These are phyloP conservation scores for Erysiphe pisi DNA, from an alignment of 2,329 filamentous ascomycete genomes.

Conservation along the genomic window DNA sequence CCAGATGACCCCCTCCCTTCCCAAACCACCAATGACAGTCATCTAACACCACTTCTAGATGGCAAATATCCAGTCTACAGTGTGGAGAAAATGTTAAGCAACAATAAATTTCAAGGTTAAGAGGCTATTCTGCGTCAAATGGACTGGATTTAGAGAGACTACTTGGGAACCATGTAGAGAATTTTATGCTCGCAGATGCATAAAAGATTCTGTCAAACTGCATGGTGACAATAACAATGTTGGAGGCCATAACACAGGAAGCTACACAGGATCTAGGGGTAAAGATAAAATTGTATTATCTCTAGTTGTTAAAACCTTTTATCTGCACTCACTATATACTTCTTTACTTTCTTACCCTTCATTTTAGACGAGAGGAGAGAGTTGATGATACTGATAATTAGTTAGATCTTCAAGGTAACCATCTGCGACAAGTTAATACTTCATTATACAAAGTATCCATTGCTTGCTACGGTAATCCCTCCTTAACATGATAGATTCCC, in stretches of 20 bases:
- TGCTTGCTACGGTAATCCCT: not conserved
- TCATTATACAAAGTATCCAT: too few relatives aligned
- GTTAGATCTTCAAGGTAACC: too few relatives aligned
- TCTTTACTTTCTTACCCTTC: too few relatives aligned
- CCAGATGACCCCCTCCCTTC: not conserved
- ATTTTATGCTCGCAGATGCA: constrained; percentile 8
- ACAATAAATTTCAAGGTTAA: not conserved
- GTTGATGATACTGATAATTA: too few relatives aligned
- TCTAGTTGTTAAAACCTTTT: not conserved
- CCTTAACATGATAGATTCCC: too few relatives aligned
- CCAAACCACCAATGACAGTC: not conserved
- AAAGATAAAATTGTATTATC: not conserved
- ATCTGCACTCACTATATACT: too few relatives aligned
- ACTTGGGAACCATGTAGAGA: constrained; percentile 12
- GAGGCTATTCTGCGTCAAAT: constrained; percentile 20
- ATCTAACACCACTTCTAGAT: not conserved
- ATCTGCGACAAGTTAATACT: too few relatives aligned
- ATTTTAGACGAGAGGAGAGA: too few relatives aligned
- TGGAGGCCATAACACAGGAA: not conserved
- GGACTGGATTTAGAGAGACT: not conserved
- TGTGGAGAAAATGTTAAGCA: not conserved
- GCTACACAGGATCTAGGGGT: not conserved
- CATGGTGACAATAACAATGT: constrained; percentile 1
- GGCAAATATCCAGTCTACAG: not conserved
- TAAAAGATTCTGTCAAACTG: not conserved